Percentiles rank a stretch among this genome's conserved stretches.
These are phyloP conservation scores for Ophiostoma sp. DNA, from an alignment of 2,329 filamentous ascomycete species.

Conservation along the genomic window DNA sequence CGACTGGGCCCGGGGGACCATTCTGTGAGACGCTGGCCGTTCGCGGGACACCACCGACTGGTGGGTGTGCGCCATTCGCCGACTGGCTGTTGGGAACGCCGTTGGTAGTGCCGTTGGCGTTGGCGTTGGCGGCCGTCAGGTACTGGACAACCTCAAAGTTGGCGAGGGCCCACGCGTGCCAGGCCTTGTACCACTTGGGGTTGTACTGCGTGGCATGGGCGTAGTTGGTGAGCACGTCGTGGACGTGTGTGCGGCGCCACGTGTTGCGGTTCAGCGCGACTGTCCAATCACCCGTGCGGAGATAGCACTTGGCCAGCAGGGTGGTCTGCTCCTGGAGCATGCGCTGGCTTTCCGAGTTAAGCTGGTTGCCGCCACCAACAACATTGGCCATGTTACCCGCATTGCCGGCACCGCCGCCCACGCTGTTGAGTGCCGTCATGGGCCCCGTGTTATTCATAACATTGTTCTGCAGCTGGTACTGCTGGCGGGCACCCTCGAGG, in stretches of 20 bases:
- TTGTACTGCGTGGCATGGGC: constrained; percentile 91
- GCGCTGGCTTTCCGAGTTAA: constrained; percentile 54
- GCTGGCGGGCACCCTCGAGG: constrained; percentile 55
- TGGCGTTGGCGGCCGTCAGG: constrained; percentile 50
- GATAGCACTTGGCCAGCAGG: constrained; percentile 89
- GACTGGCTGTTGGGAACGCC: not conserved
- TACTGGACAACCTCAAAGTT: constrained; percentile 98
- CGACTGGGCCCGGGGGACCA: constrained; percentile 50
- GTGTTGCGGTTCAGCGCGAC: constrained; percentile 80
- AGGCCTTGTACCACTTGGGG: constrained; percentile 96
- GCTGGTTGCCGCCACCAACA: constrained; percentile 27
- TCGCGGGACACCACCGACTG: not conserved
- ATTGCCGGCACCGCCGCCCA: constrained; percentile 28
- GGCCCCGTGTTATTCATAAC: constrained; percentile 32
- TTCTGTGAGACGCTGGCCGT: not conserved
- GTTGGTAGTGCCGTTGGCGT: not conserved
- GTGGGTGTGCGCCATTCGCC: constrained; percentile 5
- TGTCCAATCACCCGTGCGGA: constrained; percentile 96
- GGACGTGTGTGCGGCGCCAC: constrained; percentile 83
- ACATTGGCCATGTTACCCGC: constrained; percentile 36
- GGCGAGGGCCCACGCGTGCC: constrained; percentile 97
- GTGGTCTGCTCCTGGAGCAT: constrained; percentile 62
- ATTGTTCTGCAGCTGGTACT: constrained; percentile 49
- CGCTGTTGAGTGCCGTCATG: constrained; percentile 21
- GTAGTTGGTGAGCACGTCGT: constrained; percentile 89